A percentile compares a stretch with the other conserved stretches of the same genome.
These are phyloP conservation scores for Pseudogymnoascus sp. DNA, from an alignment of 2,329 filamentous ascomycete species.

Conservation along the genomic window DNA sequence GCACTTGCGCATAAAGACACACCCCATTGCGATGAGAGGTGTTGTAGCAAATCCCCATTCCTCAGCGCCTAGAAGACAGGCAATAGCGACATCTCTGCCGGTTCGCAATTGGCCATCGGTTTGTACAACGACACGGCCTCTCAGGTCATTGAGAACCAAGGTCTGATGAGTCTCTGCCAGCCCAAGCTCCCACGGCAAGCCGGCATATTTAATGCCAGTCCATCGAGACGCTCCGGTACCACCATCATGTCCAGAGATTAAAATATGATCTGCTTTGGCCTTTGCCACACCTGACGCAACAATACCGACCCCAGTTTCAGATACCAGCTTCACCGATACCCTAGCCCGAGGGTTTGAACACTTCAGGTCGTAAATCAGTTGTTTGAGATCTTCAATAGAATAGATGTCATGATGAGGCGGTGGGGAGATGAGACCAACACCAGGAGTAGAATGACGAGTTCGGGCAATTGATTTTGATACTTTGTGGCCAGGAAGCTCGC, in stretches of 20 bases:
- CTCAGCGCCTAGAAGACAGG: slow-evolving; percentile 91
- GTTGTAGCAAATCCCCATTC: slow-evolving; percentile 96
- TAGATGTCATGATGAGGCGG: slow-evolving; percentile 98
- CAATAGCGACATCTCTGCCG: slow-evolving; percentile 87
- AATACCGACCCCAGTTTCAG: slow-evolving; percentile 94
- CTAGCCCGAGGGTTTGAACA: slow-evolving; percentile 88
- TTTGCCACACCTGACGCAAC: slow-evolving; percentile 96
- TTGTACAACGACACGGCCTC: slow-evolving; percentile 91
- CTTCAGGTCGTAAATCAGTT: slow-evolving; percentile 95
- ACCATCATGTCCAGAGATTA: slow-evolving; percentile 95
- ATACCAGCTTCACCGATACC: slow-evolving; percentile 95
- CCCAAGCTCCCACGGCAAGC: slow-evolving; percentile 93
- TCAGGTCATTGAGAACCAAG: slow-evolving; percentile 87
- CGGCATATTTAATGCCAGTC: slow-evolving; percentile 98
- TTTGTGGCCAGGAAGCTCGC: slow-evolving; percentile 94
- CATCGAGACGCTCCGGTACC: slow-evolving; percentile 93
- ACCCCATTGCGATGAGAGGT: slow-evolving; percentile 92
- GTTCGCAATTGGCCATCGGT: slow-evolving; percentile 92
- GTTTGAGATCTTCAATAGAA: slow-evolving; percentile 96
- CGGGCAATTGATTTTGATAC: slow-evolving; percentile 89
- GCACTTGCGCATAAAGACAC: slow-evolving; percentile 87
- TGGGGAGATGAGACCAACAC: slow-evolving; percentile 91
- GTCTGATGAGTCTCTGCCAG: slow-evolving; percentile 97
- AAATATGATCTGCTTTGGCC: slow-evolving; percentile 91
- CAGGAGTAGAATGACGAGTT: slow-evolving; percentile 91